Base-by-base conservation (phyloP, 495 filamentous ascomycete genomes). In the Neurospora africana region DNA sequence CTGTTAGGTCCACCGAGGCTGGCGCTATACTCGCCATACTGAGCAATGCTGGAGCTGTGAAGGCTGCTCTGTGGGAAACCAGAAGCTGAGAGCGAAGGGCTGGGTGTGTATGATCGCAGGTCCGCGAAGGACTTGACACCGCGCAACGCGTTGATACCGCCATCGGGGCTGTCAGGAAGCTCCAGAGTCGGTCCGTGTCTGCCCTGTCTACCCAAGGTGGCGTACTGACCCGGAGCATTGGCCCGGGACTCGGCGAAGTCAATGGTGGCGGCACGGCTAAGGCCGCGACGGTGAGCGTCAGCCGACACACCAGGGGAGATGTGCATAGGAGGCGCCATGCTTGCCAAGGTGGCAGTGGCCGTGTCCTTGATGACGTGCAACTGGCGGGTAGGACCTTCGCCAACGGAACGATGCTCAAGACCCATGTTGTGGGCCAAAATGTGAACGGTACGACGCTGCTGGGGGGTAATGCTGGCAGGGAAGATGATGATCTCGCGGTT, bases 71-170 rank as follows among this genome's bases (percentile, higher is more conserved):
- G 74, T 5, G 86, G 77, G 87, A 86, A 80, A 21, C 72, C 79
- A 15, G 74, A 91, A 15, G 91, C 91, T 5, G 95, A 97, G 4
- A 92, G 91, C 21, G 92, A 94, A 5, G 95, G 95, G 72, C 95
- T 98, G 17, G 95, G 95, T 10, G 94, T 97, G 81, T 94, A 96
- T 3, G 95, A 95, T 72, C 94, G 92, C 74, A 99, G 83, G 80
- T 99, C 95, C 61, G 95, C 95, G 79, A 97, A 97, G 27, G 95
- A 98, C 83, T 98, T 98, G 74, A 96, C 95, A 38, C 91, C 92
- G 30, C 95, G 91, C n/a, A 99, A 88, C 8, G 73, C 74, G 41
- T 80, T 81, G 38, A 80, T 40, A 8, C 74, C 75, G 8, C 87
- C 87, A 47, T 91, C 90, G 1, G 93, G 92, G 69, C 94, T 97